Evolutionary conservation across 495 filamentous ascomycete species (phyloP), one percentile per base, ranked within the genome.

Genomic region (Neohortaea acidophila): DNA sequence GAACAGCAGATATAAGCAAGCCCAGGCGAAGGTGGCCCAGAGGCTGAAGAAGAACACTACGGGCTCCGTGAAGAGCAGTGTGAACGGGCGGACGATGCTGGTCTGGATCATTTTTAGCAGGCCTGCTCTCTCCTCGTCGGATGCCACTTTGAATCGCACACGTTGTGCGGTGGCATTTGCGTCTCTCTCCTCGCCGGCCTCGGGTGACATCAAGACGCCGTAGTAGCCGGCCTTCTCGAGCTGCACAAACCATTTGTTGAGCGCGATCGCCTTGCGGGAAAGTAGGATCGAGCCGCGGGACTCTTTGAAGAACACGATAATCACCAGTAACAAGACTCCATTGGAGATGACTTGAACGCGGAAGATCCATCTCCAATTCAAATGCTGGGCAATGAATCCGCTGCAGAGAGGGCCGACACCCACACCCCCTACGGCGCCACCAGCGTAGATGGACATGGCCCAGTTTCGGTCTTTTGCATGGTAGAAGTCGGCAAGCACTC

Each of bases 11-110:
- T 94, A 94, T 0, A 96, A 68, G 0, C 91, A 71, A 1, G 78
- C 85, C 87, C 86, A 96, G 34, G 73, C 76, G 57, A 94, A 94
- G 5, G 83, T 66, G 3, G 81, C 73, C 87, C 87, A 94, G 11
- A 91, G 62, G 17, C 80, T 86, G 59, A 94, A 96, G 63, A 79
- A 92, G 62, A 94, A 93, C 14, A 94, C 84, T 10, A 94, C 83
- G 0, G 86, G 82, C 49, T 94, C 87, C 9, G 84, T 93, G 49
- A 82, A 61, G 17, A 96, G 76, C 21, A 96, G 67, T 41, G 82
- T 72, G 59, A 94, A 92, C 4, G 86, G 85, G 11, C 84, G 70
- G 33, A 73, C 80, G 17, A 82, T 59, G 0, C 83, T 89, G 19
- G 84, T 72, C 20, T 64, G 61, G 38, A 94, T 77, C 75, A 87